Evolutionary conservation across 192 early-diverging fungal species (phyloP).

Genomic region (Backusella westeae): DNA sequence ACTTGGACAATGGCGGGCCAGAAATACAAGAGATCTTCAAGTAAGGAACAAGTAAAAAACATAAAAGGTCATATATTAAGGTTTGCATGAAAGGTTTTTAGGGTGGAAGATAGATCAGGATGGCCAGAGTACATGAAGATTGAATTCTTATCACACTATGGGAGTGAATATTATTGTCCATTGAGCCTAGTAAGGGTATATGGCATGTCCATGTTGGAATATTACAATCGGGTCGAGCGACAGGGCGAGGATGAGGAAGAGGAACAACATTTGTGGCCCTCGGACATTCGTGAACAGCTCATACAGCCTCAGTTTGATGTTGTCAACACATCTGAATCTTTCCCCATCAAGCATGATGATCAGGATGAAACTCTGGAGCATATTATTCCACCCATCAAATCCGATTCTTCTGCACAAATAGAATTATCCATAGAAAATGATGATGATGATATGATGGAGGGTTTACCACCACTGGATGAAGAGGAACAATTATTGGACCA

Average conservation of each 20-base stretch:
- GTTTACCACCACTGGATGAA: neutral
- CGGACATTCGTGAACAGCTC: slow-evolving; percentile 23
- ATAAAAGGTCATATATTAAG: slow-evolving; percentile 35
- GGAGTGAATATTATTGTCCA: slow-evolving; percentile 92
- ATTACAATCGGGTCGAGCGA: slow-evolving; percentile 63
- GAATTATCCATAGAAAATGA: neutral
- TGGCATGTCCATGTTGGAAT: slow-evolving; percentile 89
- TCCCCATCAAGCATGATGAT: slow-evolving; percentile 11
- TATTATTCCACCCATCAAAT: slow-evolving; percentile 11
- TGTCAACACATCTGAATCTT: slow-evolving; percentile 21
- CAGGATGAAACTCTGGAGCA: neutral
- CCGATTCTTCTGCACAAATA: neutral
- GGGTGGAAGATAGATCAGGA: slow-evolving; percentile 64
- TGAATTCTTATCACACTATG: slow-evolving; percentile 87
- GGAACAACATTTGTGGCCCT: slow-evolving; percentile 24
- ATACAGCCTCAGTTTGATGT: slow-evolving; percentile 21
- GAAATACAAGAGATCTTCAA: slow-evolving; percentile 84
- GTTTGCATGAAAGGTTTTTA: slow-evolving; percentile 66
- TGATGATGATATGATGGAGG: neutral
- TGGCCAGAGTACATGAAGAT: slow-evolving; percentile 87
- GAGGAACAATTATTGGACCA: neutral
- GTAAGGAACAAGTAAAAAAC: slow-evolving; percentile 52
- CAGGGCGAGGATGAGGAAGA: slow-evolving; percentile 23
- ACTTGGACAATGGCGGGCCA: slow-evolving; percentile 80
- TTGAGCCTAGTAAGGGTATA: slow-evolving; percentile 81